phyloP scores from a whole-genome alignment of 805 yeast species.

The Yamadazyma nakazawae region DNA sequence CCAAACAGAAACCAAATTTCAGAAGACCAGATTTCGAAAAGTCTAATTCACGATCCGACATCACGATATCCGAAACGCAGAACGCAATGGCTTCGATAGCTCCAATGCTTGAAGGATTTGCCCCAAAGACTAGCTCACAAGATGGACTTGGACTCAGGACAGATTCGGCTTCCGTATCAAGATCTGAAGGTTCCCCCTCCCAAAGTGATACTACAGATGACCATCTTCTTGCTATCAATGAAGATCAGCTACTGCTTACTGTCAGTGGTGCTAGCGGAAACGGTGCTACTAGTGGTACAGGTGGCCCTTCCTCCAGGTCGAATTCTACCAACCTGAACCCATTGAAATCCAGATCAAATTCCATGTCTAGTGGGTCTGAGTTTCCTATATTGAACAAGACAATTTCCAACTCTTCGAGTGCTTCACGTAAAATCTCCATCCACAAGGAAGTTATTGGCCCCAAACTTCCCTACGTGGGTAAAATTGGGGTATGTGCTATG shows the following conservation, averaged over 20 bases:
- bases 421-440: conserved; percentile 30
- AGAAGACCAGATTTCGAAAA: background rate
- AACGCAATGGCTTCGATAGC: conserved; percentile 78
- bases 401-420: conserved; percentile 31
- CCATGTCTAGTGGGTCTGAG: conserved; percentile 16
- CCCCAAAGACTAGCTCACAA: conserved; percentile 56
- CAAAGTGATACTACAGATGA: background rate
- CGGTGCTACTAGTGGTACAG: background rate
- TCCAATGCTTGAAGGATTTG: conserved; percentile 70
- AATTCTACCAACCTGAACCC: conserved; percentile 6
- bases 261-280: background rate
- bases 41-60: background rate
- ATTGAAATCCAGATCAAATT: conserved; percentile 20
- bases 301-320: background rate
- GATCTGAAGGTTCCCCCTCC: background rate
- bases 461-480: conserved; percentile 72
- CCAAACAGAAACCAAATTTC: conserved; percentile 1
- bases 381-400: conserved; percentile 31
- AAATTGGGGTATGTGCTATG: conserved; percentile 98
- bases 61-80: conserved; percentile 31
- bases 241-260: background rate
- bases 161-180: background rate
- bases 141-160: conserved; percentile 17
- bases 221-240: background rate
- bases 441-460: conserved; percentile 43